phyloP scores from a whole-genome alignment of 352 stramenopile species.

The Pythium oligandrum region DNA sequence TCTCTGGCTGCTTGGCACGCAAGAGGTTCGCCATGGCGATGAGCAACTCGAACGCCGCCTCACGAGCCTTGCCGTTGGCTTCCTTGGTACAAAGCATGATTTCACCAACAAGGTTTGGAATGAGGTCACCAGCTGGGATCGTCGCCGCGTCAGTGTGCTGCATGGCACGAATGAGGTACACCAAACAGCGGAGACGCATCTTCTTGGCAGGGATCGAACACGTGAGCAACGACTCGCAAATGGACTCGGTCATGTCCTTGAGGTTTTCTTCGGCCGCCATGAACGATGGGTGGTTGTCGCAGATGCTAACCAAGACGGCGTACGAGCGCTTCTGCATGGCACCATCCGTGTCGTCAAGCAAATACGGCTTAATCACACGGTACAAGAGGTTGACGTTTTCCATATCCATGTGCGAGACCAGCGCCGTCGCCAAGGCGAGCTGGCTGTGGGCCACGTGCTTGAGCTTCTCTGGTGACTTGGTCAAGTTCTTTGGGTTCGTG shows the following conservation, averaged over 20 bases:
- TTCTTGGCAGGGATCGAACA: constrained; percentile 94
- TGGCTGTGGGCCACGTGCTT: constrained; percentile 66
- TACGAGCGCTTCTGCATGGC: constrained; percentile 89
- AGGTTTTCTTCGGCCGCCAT: constrained; percentile 75
- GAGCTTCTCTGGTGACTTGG: constrained; percentile 46
- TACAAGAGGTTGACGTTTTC: constrained; percentile 76
- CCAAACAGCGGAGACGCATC: constrained; percentile 91
- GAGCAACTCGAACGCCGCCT: constrained; percentile 82
- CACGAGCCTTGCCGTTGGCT: constrained; percentile 92
- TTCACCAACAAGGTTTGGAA: constrained; percentile 91
- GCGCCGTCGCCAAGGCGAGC: constrained; percentile 72
- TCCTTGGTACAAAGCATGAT: constrained; percentile 97
- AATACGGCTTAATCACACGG: constrained; percentile 85
- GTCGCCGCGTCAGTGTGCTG: constrained; percentile 65
- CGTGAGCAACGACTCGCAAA: constrained; percentile 92
- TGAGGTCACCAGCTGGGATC: constrained; percentile 63
- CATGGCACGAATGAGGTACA: constrained; percentile 75
- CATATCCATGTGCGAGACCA: constrained; percentile 76
- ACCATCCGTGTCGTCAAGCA: constrained; percentile 81
- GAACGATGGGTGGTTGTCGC: constrained; percentile 78
- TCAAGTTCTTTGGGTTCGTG: constrained; percentile 20
- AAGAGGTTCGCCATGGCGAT: constrained; percentile 81
- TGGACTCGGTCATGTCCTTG: constrained; percentile 90
- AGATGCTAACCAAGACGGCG: constrained; percentile 81
- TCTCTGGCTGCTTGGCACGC: constrained; percentile 49